These are phyloP conservation scores for Acanthochlamys bracteata DNA, from an alignment of 106 monocot species.

Conservation along the genomic window DNA sequence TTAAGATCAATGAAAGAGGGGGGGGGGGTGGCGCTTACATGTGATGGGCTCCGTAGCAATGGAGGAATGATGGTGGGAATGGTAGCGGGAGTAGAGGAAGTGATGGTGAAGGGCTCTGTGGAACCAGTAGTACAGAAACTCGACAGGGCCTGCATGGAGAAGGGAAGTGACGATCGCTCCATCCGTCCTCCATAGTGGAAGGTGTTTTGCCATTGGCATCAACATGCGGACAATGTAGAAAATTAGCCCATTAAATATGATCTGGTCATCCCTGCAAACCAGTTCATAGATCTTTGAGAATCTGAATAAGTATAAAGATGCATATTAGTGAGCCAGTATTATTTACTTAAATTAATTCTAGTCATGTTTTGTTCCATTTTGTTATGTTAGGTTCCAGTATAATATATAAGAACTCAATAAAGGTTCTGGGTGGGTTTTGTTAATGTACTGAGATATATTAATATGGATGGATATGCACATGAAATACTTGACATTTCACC, in stretches of 20 bases:
- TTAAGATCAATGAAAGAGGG: too few species aligned
- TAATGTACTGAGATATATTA: too few species aligned
- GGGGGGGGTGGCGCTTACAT: conserved; percentile 26
- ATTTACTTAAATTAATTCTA: too few species aligned
- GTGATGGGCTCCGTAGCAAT: conserved; percentile 95
- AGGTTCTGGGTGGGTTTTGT: too few species aligned
- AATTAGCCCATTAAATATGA: conserved; percentile 52
- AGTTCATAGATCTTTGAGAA: neutral
- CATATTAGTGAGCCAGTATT: too few species aligned
- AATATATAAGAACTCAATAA: too few species aligned
- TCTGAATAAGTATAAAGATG: too few species aligned
- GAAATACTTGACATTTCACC: too few species aligned
- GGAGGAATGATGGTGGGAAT: conserved; percentile 93
- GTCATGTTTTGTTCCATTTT: too few species aligned
- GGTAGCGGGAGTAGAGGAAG: conserved; percentile 89
- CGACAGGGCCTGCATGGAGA: conserved; percentile 64
- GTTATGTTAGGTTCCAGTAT: too few species aligned
- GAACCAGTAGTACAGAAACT: conserved; percentile 99
- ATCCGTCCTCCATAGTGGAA: conserved; percentile 46
- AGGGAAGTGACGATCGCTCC: conserved; percentile 35
- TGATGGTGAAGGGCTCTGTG: conserved; percentile 90
- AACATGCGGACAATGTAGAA: conserved; percentile 24
- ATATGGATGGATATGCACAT: too few species aligned
- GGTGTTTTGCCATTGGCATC: conserved; percentile 10
- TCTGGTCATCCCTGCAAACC: conserved; percentile 69